Evolutionary conservation across 768 basidiomycete species (phyloP).

Genomic region (Floccularia luteovirens): DNA sequence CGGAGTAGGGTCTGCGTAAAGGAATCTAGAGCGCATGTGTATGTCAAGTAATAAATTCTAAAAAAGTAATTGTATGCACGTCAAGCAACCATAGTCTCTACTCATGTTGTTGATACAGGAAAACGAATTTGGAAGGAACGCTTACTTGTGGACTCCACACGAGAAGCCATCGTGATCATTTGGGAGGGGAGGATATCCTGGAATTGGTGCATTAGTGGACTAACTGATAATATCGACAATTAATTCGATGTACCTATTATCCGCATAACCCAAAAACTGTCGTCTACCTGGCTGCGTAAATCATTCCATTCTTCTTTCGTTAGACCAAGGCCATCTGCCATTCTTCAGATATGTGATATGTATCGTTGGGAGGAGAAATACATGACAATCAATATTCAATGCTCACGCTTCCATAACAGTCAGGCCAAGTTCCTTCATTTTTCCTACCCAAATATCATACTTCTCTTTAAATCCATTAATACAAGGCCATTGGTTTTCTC

Average conservation of each 20-base stretch:
- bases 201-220: not conserved
- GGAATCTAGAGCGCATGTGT: constrained; percentile 48
- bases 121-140: not conserved
- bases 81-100: constrained; percentile 89
- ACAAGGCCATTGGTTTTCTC: constrained; percentile 82
- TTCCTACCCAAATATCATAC: constrained; percentile 71
- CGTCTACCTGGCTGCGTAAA: constrained; percentile 62
- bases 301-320: constrained; percentile 59
- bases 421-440: constrained; percentile 79
- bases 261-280: constrained; percentile 89
- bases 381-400: too few relatives aligned
- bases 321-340: constrained; percentile 79
- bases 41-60: not conserved
- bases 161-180: constrained; percentile 75
- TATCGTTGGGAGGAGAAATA: too few relatives aligned
- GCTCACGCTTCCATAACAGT: constrained; percentile 83
- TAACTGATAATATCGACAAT: not conserved
- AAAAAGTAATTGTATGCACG: constrained; percentile 34
- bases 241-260: constrained; percentile 49
- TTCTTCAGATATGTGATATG: too few relatives aligned
- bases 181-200: constrained; percentile 85
- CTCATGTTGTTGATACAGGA: not conserved
- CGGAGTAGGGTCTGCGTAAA: constrained; percentile 77
- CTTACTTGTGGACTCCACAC: constrained; percentile 85
- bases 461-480: constrained; percentile 50